These are phyloP conservation scores for Kodamaea kaohsiungensis DNA, from an alignment of 805 yeast species.

Conservation along the genomic window DNA sequence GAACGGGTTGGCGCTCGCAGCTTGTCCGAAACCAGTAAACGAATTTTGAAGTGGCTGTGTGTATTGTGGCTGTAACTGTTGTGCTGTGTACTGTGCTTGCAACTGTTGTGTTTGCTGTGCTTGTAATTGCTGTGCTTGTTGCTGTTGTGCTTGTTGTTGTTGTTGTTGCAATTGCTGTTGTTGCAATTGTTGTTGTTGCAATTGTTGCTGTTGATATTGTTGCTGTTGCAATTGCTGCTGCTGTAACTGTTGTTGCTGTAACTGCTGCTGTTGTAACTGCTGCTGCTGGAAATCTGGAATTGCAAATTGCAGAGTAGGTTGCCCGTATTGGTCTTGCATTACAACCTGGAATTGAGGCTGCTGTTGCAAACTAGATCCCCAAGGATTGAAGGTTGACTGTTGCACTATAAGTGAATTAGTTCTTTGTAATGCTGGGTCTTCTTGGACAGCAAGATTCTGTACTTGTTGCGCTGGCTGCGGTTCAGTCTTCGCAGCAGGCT, in stretches of 20 bases:
- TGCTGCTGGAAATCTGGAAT: constrained; percentile 18
- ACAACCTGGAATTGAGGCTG: constrained; percentile 14
- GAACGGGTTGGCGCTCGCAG: constrained; percentile 15
- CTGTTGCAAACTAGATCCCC: constrained; percentile 26
- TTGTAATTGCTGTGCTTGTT: constrained; percentile 25
- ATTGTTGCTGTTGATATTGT: constrained; percentile 23
- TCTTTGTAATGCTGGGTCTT: constrained; percentile 17
- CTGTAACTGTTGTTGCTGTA: constrained; percentile 20
- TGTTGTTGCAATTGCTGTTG: constrained; percentile 16
- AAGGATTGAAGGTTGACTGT: constrained; percentile 42
- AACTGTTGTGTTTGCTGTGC: constrained; percentile 10
- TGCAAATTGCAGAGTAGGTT: constrained; percentile 11
- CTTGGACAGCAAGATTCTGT: constrained; percentile 4
- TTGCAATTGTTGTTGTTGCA: constrained; percentile 17
- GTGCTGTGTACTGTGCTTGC: constrained; percentile 15
- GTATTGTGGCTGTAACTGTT: constrained; percentile 14
- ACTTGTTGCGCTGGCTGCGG: constrained; percentile 4
- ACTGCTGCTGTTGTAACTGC: constrained; percentile 15
- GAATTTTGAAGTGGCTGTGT: constrained; percentile 16
- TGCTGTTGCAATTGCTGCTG: constrained; percentile 28
- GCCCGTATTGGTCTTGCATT: constrained; percentile 10
- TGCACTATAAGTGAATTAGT: constrained; percentile 33
- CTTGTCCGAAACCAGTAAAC: constrained; percentile 53
- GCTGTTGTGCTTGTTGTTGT: constrained; percentile 21
- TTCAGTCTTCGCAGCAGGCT: constrained; percentile 1